Evolutionary conservation across 2,329 filamentous ascomycete species (phyloP), one percentile per base, ranked within the genome.

Genomic region (Diaporthe citriasiana): DNA sequence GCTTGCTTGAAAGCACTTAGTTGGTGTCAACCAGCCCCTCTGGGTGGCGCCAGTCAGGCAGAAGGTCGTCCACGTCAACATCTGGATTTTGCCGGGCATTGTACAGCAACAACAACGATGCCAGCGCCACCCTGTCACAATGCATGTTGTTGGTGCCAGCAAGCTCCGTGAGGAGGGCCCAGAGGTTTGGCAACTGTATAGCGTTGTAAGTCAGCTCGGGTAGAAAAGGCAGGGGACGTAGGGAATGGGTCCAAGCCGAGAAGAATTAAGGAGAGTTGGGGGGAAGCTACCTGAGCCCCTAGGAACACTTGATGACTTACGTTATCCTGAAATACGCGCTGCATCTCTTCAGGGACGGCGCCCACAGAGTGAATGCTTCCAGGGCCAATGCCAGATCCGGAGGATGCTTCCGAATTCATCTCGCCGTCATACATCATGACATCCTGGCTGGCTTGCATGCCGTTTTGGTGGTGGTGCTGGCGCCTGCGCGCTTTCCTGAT

Each of bases 261-360:
- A 3, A 59, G 33, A 25, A 12, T 38, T 33, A 38, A 30, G 38
- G 10, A 63, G 33, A 45, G 25, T 17, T 63, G 57, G 57, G 57
- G 57, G 38, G n/a, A 60, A 63, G 57, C 38, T 63, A 63, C 40
- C 57, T 63, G 57, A 63, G 57, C 57, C 33, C 65, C 65, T 53
- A 69, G 33, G 65, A 55, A 69, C 25, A 53, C 65, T 40, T 53
- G 63, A 38, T 53, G 47, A 69, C 45, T 69, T 69, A 69, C 45
- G 50, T 55, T 53, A 69, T 69, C 65, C 65, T 69, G 45, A 53
- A 69, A 69, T 12, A 69, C 65, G 19, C 45, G 30, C 22, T 69
- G 47, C 65, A 69, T 55, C 47, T 69, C 47, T 9, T 53, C 47
- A 22, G 65, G 45, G n/a, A 53, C 35, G n/a, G 65, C 65, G 12